Base-by-base conservation (phyloP, 805 yeast genomes). In the Candida ponderosae region DNA sequence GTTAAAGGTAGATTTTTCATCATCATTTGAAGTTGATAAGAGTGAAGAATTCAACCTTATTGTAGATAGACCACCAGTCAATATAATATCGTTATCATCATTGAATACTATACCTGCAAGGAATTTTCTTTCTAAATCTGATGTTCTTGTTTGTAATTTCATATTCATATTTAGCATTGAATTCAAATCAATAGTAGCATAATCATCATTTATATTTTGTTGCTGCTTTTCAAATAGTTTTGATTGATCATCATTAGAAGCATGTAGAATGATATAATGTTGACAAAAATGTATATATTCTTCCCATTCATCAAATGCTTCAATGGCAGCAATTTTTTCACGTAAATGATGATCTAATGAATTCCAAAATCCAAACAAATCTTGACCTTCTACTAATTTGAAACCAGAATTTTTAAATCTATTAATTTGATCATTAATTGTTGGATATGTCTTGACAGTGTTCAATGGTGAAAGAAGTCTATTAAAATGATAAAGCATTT, bases 271-370 rank as follows among this genome's bases (percentile, higher is more conserved):
- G 28, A 78, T 63, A 50, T 84, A 85, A 53, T 84, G 93, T 48
- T 82, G 90, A 40, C 85, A 74, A 50, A 81, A 84, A 13, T 81
- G 51, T 21, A 78, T 68, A 44, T 84, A 83, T 56, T 84, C 95
- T 58, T 84, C 95, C 75, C 84, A 73, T 58, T 85, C 95, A 54
- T 85, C 95, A 56, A 84, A 85, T 4, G 74, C 72, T 52, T 84
- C 94, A 17, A 81, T 65, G 1, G 50, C 33, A 15, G 63, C 64
- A 8, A 85, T 67, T 30, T 57, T 53, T 0, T 38, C 32, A 46
- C 71, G 74, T 6, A 60, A 50, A 1, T 60, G 62, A 3, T 43
- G 43, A 5, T 65, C 54, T 2, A 79, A 59, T 17, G 68, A 54
- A 8, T 59, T 50, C 94, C 94, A 85, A 44, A 73, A 70, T 24